phyloP scores from a whole-genome alignment of 176 grass and related monocot genomes.

The Musa schizocarpa region DNA sequence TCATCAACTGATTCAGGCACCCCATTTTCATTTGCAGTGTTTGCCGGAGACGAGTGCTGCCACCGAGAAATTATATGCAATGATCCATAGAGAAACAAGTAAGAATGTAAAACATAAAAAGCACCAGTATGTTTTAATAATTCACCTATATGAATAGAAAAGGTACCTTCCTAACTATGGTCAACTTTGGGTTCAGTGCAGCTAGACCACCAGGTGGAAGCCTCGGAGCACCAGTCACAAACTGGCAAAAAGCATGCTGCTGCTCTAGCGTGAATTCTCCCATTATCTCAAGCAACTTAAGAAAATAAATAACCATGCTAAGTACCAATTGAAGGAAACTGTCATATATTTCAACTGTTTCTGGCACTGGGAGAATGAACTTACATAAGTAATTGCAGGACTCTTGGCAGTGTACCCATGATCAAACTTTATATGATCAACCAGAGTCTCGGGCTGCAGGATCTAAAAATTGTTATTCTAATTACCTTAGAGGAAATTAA shows the following conservation, averaged over 20 bases:
- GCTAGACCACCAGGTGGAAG: constrained; percentile 87
- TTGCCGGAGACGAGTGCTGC: constrained; percentile 41
- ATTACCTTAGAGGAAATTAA: not conserved
- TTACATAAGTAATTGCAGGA: constrained; percentile 68
- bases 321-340: not conserved
- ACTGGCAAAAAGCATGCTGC: constrained; percentile 85
- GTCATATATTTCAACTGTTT: not conserved
- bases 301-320: constrained; percentile 15
- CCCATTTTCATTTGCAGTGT: constrained; percentile 39
- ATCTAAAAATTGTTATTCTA: constrained; percentile 7
- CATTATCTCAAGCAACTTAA: constrained; percentile 87
- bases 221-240: constrained; percentile 83
- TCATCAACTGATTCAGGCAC: constrained; percentile 52
- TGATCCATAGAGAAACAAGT: not conserved
- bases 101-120: not conserved
- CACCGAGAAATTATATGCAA: constrained; percentile 14
- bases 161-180: constrained; percentile 80
- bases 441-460: constrained; percentile 53
- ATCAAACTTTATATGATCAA: constrained; percentile 93
- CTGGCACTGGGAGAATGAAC: constrained; percentile 7
- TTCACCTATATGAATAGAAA: not conserved
- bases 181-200: constrained; percentile 71
- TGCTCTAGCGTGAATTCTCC: constrained; percentile 62
- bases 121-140: not conserved
- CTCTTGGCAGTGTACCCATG: constrained; percentile 93